Conservation (phyloP, 2,329 filamentous ascomycete species). For the Raffaelea ambrosiae region DNA sequence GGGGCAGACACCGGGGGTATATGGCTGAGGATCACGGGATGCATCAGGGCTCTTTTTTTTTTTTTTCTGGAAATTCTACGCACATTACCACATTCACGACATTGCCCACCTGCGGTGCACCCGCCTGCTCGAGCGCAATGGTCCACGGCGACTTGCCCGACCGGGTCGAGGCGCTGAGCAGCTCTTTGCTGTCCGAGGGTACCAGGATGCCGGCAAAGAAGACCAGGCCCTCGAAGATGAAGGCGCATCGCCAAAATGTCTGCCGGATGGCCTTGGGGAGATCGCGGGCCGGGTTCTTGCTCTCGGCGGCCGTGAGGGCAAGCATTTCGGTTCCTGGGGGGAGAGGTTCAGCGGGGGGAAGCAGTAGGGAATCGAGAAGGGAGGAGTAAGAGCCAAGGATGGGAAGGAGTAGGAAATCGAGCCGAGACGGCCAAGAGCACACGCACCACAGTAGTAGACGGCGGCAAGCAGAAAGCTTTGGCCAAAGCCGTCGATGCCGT, state of each 20-base stretch:
- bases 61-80: too few species aligned
- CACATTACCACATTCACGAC: constrained; percentile 68
- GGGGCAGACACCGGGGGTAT: too few species aligned
- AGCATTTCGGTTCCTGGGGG: constrained; percentile 12
- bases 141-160: constrained; percentile 52
- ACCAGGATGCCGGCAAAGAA: constrained; percentile 20
- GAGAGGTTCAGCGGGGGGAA: too few species aligned
- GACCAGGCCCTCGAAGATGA: constrained; percentile 22
- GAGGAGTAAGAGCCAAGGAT: too few species aligned
- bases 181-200: constrained; percentile 20
- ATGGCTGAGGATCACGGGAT: too few species aligned
- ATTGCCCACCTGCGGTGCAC: constrained; percentile 57
- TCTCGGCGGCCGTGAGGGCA: constrained; percentile 14
- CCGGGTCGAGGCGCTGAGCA: constrained; percentile 20
- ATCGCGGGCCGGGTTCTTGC: constrained; percentile 13
- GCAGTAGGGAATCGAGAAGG: too few species aligned
- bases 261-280: constrained; percentile 14
- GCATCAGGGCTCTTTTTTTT: too few species aligned
- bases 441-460: constrained; percentile 14
- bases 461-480: constrained; percentile 27
- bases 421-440: too few species aligned
- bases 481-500: constrained; percentile 34
- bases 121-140: constrained; percentile 62
- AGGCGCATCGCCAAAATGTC: constrained; percentile 28
- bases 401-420: too few species aligned